phyloP scores from a whole-genome alignment of 805 yeast genomes.

The Kuraishia piskuri region DNA sequence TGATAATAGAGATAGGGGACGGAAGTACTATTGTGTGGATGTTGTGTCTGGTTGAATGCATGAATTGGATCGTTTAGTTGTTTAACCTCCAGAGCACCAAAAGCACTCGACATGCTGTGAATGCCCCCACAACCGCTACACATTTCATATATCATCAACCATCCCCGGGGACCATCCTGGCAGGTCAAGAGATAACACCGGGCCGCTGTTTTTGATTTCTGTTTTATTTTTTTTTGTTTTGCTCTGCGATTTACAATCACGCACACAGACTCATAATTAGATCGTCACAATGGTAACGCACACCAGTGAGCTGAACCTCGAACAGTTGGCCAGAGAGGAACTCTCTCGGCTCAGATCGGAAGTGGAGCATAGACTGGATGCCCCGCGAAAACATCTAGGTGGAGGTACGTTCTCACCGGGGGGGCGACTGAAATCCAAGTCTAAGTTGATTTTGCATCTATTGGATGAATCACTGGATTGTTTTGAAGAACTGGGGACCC shows the following conservation, averaged over 20 bases:
- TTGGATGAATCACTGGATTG: background rate
- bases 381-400: background rate
- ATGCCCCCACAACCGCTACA: background rate
- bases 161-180: background rate
- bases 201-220: no score
- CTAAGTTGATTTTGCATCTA: background rate
- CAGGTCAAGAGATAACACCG: no score
- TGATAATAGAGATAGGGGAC: background rate
- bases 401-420: background rate
- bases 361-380: background rate
- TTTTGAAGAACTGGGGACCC: background rate
- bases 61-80: no score
- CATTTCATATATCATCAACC: no score
- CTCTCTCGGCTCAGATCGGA: background rate
- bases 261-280: background rate
- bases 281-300: background rate
- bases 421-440: background rate
- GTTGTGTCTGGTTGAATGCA: background rate
- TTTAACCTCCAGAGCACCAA: background rate
- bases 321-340: background rate
- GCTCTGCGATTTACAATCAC: background rate
- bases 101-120: background rate
- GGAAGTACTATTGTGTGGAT: background rate
- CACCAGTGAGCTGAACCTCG: background rate
- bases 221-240: background rate